Base-by-base conservation (phyloP, 148 eudicot genomes). In the Rhododendron griersonianum region DNA sequence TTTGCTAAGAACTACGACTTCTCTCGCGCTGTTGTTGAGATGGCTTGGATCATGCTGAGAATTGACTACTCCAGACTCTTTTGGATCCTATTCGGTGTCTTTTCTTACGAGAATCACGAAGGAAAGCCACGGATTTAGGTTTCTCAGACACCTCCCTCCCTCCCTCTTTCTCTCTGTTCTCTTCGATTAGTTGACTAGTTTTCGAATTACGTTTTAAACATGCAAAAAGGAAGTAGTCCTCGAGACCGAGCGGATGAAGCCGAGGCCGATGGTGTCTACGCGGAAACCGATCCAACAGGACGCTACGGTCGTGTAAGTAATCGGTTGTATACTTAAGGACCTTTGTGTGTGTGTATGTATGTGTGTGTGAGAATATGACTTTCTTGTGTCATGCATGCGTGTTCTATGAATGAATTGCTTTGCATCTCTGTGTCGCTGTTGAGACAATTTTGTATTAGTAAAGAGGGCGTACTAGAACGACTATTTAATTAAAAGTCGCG, bases 51-150 rank as follows among this genome's bases (percentile, higher is more conserved):
- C 88, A 89, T 94, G 92, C 93, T 94, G 16, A 90, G 93, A 55
- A 93, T 95, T 45, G 98, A 95, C 86, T 92, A 91, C 89, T 95
- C 92, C 4, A 92, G 92, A 86, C 94, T 93, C 77, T 94, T 92
- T 48, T 96, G 98, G 98, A 89, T 92, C 69, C 87, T 93, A 77
- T 95, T 94, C 82, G 93, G 94, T 50, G 92, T 93, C 39, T 95
- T 93, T 80, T 92, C 94, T 1, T 95, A 90, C 81, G 95, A 93
- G 89, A 90, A 94, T 89, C 95, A 96, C 85, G 94, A 95, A 73
- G 94, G 95, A 84, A 92, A 92, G 86, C 92, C 95, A 48, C 91
- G 93, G 91, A 94, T 95, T 82, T 86, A 82, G 86, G 9, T 85
- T 69, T 47, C 23, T 1, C 8, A 25, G 39, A 25, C 51, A 15